These are phyloP conservation scores for Globisporangium mamillatum DNA, from an alignment of 352 stramenopile genomes.

Conservation along the genomic window DNA sequence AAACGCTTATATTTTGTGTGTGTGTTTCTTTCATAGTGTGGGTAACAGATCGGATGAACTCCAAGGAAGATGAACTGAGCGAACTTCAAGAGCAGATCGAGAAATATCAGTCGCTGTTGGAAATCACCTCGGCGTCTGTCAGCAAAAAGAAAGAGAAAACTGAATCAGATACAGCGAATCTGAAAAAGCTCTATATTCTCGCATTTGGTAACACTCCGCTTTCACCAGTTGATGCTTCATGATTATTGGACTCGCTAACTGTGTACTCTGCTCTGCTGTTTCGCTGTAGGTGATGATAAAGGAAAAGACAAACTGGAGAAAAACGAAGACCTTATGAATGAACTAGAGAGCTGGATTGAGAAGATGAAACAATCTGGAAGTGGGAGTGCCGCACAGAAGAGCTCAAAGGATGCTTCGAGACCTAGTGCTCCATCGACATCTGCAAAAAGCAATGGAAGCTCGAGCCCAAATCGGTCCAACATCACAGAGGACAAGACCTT, in stretches of 20 bases:
- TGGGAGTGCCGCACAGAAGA: background rate
- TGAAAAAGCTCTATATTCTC: constrained; percentile 14
- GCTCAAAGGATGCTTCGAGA: background rate
- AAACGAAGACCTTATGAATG: constrained; percentile 23
- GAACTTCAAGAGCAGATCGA: constrained; percentile 85
- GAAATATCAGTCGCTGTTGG: constrained; percentile 73
- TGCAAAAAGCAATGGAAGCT: background rate
- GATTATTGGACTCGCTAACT: background rate
- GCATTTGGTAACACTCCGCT: constrained; percentile 10
- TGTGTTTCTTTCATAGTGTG: constrained; percentile 47
- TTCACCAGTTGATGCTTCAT: background rate
- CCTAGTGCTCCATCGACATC: background rate
- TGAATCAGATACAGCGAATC: constrained; percentile 3
- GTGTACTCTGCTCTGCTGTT: background rate
- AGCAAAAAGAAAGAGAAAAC: constrained; percentile 18
- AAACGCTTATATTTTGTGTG: background rate
- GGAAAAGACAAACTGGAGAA: constrained; percentile 11
- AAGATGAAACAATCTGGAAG: background rate
- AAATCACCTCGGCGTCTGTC: constrained; percentile 39
- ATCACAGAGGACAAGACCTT: background rate
- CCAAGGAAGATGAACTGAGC: constrained; percentile 82
- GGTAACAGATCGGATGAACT: constrained; percentile 88
- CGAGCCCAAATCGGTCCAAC: background rate
- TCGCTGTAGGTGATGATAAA: constrained; percentile 4
- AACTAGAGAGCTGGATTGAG: constrained; percentile 26